phyloP scores from a whole-genome alignment of 2,329 filamentous ascomycete species.

The Cryphonectria parasitica region DNA sequence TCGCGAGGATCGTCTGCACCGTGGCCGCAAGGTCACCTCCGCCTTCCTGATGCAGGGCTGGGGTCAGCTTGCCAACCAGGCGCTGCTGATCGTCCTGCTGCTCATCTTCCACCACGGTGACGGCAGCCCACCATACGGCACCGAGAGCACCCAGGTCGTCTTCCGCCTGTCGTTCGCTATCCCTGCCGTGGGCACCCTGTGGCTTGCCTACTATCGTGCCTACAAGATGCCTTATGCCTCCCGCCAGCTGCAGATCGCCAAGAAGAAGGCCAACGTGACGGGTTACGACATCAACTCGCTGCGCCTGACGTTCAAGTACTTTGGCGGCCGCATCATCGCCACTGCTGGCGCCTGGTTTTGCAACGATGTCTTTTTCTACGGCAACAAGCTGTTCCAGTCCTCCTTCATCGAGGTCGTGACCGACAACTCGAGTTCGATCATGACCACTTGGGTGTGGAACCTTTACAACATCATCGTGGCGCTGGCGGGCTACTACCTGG shows the following conservation, averaged over 20 bases:
- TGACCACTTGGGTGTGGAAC: constrained; percentile 91
- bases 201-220: constrained; percentile 94
- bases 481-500: constrained; percentile 85
- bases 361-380: constrained; percentile 99
- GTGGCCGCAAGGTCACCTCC: constrained; percentile 92
- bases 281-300: constrained; percentile 91
- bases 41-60: constrained; percentile 99
- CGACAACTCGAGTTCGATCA: constrained; percentile 69
- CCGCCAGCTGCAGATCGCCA: constrained; percentile 79
- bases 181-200: constrained; percentile 86
- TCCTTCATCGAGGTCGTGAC: constrained; percentile 87
- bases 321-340: constrained; percentile 83
- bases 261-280: constrained; percentile 85
- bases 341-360: constrained; percentile 91
- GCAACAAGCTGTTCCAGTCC: constrained; percentile 95
- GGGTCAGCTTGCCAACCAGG: constrained; percentile 96
- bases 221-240: constrained; percentile 92
- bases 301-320: constrained; percentile 76
- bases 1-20: constrained; percentile 89
- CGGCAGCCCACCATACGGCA: constrained; percentile 76
- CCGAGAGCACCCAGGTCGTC: constrained; percentile 80
- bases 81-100: constrained; percentile 81
- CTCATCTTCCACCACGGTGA: constrained; percentile 84
- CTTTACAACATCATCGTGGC: constrained; percentile 88
- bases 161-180: constrained; percentile 93